A percentile compares a stretch with the other conserved stretches of the same genome.
Conservation (phyloP, 257 asterid genomes). For the Paraleonurus japonicus region DNA sequence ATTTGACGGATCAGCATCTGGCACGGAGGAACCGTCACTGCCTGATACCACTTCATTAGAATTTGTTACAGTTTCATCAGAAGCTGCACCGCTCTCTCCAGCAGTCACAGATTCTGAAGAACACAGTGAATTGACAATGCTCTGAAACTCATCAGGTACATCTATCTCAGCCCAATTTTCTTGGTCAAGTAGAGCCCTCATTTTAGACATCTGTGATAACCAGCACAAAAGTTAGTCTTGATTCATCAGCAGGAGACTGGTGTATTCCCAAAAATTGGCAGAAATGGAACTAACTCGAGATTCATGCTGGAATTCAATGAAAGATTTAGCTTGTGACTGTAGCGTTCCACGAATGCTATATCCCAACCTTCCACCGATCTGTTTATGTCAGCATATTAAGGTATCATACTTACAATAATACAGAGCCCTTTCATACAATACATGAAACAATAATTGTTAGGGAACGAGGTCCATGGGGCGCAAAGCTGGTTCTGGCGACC, state of each 20-base stretch:
- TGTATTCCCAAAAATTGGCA: constrained; percentile 22
- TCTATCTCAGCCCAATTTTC: constrained; percentile 97
- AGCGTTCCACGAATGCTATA: constrained; percentile 95
- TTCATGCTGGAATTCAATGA: constrained; percentile 91
- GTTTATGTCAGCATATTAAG: constrained; percentile 44
- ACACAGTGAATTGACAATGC: constrained; percentile 61
- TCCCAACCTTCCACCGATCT: constrained; percentile 99
- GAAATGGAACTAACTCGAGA: constrained; percentile 71
- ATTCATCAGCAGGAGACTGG: constrained; percentile 24
- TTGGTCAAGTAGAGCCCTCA: constrained; percentile 96
- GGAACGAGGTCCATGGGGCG: not conserved
- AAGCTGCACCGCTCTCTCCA: constrained; percentile 45
- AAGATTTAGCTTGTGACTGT: constrained; percentile 94
- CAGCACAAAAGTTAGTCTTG: constrained; percentile 34
- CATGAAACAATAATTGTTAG: constrained; percentile 1
- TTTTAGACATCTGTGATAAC: constrained; percentile 73
- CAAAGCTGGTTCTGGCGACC: not conserved
- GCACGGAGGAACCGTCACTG: constrained; percentile 43
- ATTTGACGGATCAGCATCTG: constrained; percentile 43
- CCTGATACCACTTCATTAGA: constrained; percentile 34
- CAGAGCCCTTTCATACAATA: constrained; percentile 13
- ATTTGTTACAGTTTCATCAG: constrained; percentile 38
- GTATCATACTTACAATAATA: constrained; percentile 35
- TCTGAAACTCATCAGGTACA: constrained; percentile 93
- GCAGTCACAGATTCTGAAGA: constrained; percentile 43